A percentile compares a stretch with the other conserved stretches of the same genome.
These are phyloP conservation scores for Uronychia binucleata DNA, from an alignment of 73 alveolate genomes.

Conservation along the genomic window DNA sequence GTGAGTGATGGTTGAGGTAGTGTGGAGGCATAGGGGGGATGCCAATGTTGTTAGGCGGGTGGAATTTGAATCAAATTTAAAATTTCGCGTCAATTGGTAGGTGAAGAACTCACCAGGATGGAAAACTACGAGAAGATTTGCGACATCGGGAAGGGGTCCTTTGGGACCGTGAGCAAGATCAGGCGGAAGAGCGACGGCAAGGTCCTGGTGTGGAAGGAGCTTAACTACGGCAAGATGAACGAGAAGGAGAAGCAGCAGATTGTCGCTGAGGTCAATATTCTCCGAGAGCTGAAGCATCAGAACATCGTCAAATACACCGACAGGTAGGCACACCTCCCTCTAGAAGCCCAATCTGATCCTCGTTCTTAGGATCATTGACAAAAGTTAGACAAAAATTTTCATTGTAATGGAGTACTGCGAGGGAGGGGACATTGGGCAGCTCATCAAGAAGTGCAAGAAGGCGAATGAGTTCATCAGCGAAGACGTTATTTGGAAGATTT, in stretches of 20 bases:
- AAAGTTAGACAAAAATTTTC: conserved; percentile 78
- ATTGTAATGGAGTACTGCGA: conserved; percentile 97
- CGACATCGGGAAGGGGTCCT: too few species aligned
- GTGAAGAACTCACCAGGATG: too few species aligned
- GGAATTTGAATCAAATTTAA: too few species aligned
- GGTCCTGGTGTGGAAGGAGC: conserved; percentile 94
- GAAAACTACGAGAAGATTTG: too few species aligned
- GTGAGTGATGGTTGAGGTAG: too few species aligned
- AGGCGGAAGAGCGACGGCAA: conserved; percentile 89
- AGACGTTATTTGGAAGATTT: conserved; percentile 92
- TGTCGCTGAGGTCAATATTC: conserved; percentile 91
- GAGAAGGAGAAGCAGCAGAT: conserved; percentile 94
- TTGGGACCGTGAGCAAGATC: conserved; percentile 90
- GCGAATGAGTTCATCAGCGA: conserved; percentile 81
- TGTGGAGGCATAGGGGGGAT: too few species aligned
- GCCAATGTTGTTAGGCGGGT: too few species aligned
- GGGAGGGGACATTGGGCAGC: conserved; percentile 93
- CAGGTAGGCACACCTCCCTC: too few species aligned
- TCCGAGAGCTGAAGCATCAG: conserved; percentile 91
- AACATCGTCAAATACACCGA: conserved; percentile 93
- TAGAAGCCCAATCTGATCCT: too few species aligned
- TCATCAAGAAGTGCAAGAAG: conserved; percentile 76
- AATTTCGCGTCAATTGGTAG: too few species aligned
- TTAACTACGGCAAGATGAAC: conserved; percentile 90
- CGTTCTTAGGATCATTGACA: conserved; percentile 92